phyloP scores from a whole-genome alignment of 2,329 filamentous ascomycete genomes.

The Aspergillus viridinutans region DNA sequence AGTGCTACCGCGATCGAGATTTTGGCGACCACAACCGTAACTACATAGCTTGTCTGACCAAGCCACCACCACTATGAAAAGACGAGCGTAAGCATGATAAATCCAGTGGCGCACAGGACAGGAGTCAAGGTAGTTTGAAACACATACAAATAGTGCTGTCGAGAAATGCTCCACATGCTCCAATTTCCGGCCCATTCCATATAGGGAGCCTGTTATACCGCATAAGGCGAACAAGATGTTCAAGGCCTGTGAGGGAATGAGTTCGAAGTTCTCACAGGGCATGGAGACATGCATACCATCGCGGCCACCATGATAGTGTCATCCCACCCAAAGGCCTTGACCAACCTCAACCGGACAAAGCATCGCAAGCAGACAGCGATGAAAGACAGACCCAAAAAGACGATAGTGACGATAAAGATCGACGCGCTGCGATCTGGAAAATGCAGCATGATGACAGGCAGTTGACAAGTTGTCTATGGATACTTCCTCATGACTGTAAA shows the following conservation, averaged over 20 bases:
- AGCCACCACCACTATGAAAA: slow-evolving; percentile 47
- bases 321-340: slow-evolving; percentile 37
- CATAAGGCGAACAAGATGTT: slow-evolving; percentile 35
- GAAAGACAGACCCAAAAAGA: slow-evolving; percentile 31
- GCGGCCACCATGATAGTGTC: slow-evolving; percentile 35
- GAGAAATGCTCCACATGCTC: slow-evolving; percentile 17
- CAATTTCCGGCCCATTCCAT: slow-evolving; percentile 28
- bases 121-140: not conserved
- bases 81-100: not conserved
- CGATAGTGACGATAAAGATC: slow-evolving; percentile 30
- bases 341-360: slow-evolving; percentile 32
- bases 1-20: slow-evolving; percentile 53
- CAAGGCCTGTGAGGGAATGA: slow-evolving; percentile 17
- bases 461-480: slow-evolving; percentile 2
- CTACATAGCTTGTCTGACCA: slow-evolving; percentile 53
- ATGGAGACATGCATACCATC: slow-evolving; percentile 24
- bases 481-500: slow-evolving; percentile 8
- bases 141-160: slow-evolving; percentile 33
- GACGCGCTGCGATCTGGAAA: slow-evolving; percentile 29
- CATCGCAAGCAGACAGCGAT: slow-evolving; percentile 32
- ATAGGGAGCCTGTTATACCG: slow-evolving; percentile 31
- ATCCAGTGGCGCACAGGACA: not conserved
- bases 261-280: not conserved
- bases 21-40: slow-evolving; percentile 47
- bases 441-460: slow-evolving; percentile 23